These are phyloP conservation scores for Penicillium sp. DNA, from an alignment of 2,329 filamentous ascomycete genomes.

Conservation along the genomic window DNA sequence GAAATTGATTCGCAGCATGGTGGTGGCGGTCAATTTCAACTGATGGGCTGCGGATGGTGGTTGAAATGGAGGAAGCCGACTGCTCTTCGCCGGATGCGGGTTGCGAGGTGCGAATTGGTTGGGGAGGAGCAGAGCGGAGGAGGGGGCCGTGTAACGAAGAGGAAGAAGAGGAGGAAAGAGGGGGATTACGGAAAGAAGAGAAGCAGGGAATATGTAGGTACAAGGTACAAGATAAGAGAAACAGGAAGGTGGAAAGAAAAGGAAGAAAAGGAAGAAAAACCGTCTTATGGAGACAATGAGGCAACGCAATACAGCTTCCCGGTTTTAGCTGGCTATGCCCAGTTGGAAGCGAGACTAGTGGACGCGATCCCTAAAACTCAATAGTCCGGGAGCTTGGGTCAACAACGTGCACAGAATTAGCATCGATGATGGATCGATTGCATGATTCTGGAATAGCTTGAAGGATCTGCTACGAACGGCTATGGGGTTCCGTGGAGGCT, in stretches of 20 bases:
- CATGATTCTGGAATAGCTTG: background rate
- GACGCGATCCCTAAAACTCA: conserved; percentile 2
- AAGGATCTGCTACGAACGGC: background rate
- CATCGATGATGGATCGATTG: background rate
- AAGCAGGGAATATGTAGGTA: background rate
- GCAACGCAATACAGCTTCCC: conserved; percentile 8
- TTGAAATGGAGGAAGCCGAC: background rate
- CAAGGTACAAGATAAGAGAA: conserved; percentile 1
- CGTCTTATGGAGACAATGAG: background rate
- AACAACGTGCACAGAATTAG: background rate
- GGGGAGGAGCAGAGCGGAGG: background rate
- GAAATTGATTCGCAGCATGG: conserved; percentile 26
- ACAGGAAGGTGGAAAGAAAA: background rate
- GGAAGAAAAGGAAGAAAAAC: background rate
- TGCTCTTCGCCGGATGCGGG: background rate
- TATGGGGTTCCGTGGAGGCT: background rate
- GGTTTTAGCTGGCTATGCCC: conserved; percentile 9
- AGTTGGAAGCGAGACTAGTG: background rate
- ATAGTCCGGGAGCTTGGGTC: conserved; percentile 1
- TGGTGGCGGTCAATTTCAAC: conserved; percentile 2
- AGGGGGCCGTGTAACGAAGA: background rate
- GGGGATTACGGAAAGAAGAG: background rate
- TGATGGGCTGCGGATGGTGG: conserved; percentile 1
- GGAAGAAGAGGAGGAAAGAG: background rate
- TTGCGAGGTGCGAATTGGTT: background rate